Evolutionary conservation across 192 early-diverging fungal genomes (phyloP).

Genomic region (Chytriomyces hyalinus): DNA sequence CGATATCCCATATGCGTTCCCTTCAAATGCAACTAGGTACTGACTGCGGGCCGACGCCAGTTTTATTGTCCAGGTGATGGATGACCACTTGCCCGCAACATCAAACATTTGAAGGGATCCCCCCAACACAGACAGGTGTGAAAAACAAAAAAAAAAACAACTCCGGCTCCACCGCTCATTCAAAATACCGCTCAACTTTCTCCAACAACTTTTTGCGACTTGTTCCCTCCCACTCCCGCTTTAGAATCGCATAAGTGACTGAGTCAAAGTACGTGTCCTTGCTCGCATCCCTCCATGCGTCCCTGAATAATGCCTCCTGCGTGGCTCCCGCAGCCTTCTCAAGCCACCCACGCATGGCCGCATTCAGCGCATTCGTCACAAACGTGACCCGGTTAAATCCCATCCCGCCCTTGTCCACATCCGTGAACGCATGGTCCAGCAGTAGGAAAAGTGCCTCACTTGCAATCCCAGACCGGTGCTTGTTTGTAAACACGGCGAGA

Average conservation of each 20-base stretch:
- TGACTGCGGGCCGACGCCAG: too few species aligned
- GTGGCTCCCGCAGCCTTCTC: constrained; percentile 11
- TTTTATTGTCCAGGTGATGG: too few species aligned
- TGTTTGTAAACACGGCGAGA: neutral
- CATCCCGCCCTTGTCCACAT: neutral
- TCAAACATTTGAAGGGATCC: too few species aligned
- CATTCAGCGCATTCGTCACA: constrained; percentile 11
- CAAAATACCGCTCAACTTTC: too few species aligned
- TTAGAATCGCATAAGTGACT: constrained; percentile 12
- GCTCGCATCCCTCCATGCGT: constrained; percentile 9
- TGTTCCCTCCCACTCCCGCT: constrained; percentile 15
- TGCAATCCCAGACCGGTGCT: constrained; percentile 5
- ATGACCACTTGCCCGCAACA: too few species aligned
- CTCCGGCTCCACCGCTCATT: too few species aligned
- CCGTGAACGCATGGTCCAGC: constrained; percentile 11
- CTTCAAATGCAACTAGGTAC: too few species aligned
- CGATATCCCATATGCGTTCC: too few species aligned
- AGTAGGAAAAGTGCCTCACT: constrained; percentile 16
- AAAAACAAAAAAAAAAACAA: too few species aligned
- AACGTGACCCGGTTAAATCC: constrained; percentile 23
- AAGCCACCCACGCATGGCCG: constrained; percentile 12
- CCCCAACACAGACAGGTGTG: too few species aligned
- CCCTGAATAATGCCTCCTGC: neutral
- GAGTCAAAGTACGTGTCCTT: neutral
- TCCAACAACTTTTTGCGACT: too few species aligned